phyloP scores from a whole-genome alignment of 345 rosid species.

The Murraya koenigii region DNA sequence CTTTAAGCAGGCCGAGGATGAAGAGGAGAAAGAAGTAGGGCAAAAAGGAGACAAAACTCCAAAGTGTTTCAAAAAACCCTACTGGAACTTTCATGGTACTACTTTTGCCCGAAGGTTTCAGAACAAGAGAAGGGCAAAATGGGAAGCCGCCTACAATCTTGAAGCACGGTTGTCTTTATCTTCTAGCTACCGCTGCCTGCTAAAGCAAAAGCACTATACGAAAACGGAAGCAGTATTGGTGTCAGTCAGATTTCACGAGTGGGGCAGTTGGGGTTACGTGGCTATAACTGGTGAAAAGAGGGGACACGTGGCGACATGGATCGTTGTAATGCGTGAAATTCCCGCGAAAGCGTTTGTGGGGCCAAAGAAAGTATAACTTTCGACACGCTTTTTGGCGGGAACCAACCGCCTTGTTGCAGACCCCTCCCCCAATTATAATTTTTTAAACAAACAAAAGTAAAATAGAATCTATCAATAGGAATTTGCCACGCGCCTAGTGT shows the following conservation, averaged over 20 bases:
- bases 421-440: background rate
- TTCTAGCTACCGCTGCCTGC: background rate
- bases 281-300: slow-evolving; percentile 8
- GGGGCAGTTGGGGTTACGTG: slow-evolving; percentile 11
- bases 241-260: background rate
- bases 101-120: background rate
- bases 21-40: slow-evolving; percentile 67
- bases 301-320: slow-evolving; percentile 20
- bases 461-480: no score
- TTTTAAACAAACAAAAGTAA: background rate
- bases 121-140: background rate
- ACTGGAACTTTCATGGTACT: slow-evolving; percentile 56
- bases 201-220: background rate
- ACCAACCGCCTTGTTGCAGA: background rate
- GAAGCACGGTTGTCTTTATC: background rate
- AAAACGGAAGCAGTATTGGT: background rate
- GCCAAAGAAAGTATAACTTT: background rate
- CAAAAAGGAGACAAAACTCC: slow-evolving; percentile 69
- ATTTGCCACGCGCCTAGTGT: no score
- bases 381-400: slow-evolving; percentile 16
- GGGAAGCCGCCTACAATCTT: background rate
- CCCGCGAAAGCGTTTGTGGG: background rate
- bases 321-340: background rate
- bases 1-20: slow-evolving; percentile 61
- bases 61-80: slow-evolving; percentile 55